Evolutionary conservation across 1,139 yeast genomes (phyloP).

Genomic region (Wickerhamomyces sp.): DNA sequence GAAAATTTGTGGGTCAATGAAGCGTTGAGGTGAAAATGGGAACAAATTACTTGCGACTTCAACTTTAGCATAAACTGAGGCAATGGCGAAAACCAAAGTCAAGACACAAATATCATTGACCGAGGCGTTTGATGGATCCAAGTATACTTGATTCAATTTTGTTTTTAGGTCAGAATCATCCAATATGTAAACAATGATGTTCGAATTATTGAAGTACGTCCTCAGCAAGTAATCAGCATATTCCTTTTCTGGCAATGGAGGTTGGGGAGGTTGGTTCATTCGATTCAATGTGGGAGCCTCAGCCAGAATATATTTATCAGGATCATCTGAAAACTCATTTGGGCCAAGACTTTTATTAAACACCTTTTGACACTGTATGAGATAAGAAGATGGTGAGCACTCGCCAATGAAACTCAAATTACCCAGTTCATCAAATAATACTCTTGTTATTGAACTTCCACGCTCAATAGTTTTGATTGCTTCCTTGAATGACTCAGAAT

Average conservation of each 20-base stretch:
- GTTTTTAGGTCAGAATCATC: constrained; percentile 30
- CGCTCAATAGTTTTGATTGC: constrained; percentile 2
- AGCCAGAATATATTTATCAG: constrained; percentile 30
- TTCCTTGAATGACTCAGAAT: no score
- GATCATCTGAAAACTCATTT: constrained; percentile 33
- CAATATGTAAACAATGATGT: constrained; percentile 33
- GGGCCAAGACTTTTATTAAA: constrained; percentile 26
- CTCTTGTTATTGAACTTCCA: constrained; percentile 19
- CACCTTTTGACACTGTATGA: constrained; percentile 29
- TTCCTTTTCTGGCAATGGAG: constrained; percentile 28
- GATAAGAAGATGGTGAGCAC: constrained; percentile 29
- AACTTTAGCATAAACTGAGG: constrained; percentile 31
- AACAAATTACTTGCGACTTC: constrained; percentile 20
- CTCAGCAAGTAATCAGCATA: constrained; percentile 28
- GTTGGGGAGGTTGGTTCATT: constrained; percentile 18
- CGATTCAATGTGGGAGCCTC: constrained; percentile 28
- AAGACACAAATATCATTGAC: constrained; percentile 28
- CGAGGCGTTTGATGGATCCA: constrained; percentile 26
- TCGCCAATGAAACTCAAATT: constrained; percentile 32
- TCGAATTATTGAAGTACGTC: constrained; percentile 32
- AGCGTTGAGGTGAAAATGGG: constrained; percentile 15
- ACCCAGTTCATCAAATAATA: constrained; percentile 29
- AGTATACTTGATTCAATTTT: constrained; percentile 28
- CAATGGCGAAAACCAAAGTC: constrained; percentile 38
- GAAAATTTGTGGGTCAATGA: constrained; percentile 24